Base-by-base conservation (phyloP, 768 basidiomycete species). In the Lactarius evosmus region DNA sequence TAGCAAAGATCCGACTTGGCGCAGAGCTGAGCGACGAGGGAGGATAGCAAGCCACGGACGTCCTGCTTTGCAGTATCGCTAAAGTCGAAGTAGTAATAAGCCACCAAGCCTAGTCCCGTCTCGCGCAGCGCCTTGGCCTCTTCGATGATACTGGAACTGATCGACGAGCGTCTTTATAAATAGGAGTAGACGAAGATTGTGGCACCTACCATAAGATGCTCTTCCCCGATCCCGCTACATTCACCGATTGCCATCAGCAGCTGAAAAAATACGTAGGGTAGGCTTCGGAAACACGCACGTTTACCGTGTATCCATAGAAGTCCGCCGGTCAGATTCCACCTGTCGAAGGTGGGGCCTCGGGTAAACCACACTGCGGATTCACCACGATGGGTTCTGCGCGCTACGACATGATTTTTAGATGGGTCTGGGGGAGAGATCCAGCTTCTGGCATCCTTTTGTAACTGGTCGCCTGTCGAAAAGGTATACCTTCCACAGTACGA, bases 341-440 rank as follows among this genome's bases (percentile, higher is more conserved):
- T 29, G 6, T 22, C 4, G 16, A 54, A 61, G 17, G n/a, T 30
- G 2, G 1, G 19, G 1, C 52, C n/a, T 5, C 14, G 36, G 16
- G 34, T 52, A 16, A 44, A 53, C 60, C 60, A 61, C 1, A 17
- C 8, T 1, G 51, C 36, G 6, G 52, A 54, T 22, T 36, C 29
- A 17, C 29, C 1, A 32, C n/a, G 25, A 8, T 46, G 60, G 30
- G 12, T 25, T 12, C 27, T 32, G 27, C 29, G 30, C 8, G 41
- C 22, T 16, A 53, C 8, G 12, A 54, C n/a, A 14, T 61, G 60
- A 6, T 61, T 61, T 27, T 8, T 61, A 14, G 60, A 61, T 17
- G 52, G 50, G n/a, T 61, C 60, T 0, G 60, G 60, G 22, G 60
- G 60, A 9, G 52, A 61, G 11, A 61, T 36, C 60, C 60, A 61